Base-by-base conservation (phyloP, 23 red algal genomes). In the Gracilaria gracilis region DNA sequence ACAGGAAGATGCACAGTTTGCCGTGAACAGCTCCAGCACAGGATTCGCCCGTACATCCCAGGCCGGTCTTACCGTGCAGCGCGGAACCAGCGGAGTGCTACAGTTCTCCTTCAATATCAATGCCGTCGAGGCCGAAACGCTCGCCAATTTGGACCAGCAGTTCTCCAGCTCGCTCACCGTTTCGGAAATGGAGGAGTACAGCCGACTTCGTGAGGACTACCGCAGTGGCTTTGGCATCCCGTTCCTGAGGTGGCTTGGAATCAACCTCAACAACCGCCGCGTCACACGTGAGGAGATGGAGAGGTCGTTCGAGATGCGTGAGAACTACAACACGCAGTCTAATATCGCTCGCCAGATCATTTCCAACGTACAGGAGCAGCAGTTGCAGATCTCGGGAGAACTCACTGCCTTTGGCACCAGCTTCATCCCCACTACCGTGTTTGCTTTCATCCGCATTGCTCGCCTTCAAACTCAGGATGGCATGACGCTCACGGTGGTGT, bases 381-480 rank as follows among this genome's bases (percentile, higher is more conserved):
- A 76, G 25, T 9, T 76, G 23, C 71, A 48, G 35, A 33, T 76
- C 21, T 44, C 71, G 9, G 71, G 71, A 33, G 21, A n/a, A n/a
- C 71, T 76, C 12, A 76, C 71, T 35, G 71, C 71, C 9, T 38
- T 76, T 15, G 71, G 71, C 23, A 76, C 40, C 9, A 76, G 71
- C 33, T 76, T 48, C 40, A 76, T 48, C 20, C 71, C 71, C n/a
- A 48, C 40, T 11, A 38, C 33, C 7, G 71, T 76, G 71, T 76
- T 44, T 76, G 40, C 71, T 37, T 76, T 44, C 71, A 76, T 76
- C 33, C 35, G 40, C 35, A 44, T 76, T 76, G 71, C 71, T 44
- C 33, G 40, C 35, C n/a, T 76, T 15, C 23, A 33, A 33, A n/a
- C 33, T 48, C 71, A 76, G 33, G 71, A 76, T 33, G 71, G 71